Percentiles rank a stretch among this genome's conserved stretches.
Evolutionary conservation across 208 protist genomes (phyloP).

Genomic region (Jaenimonas drosophilae): DNA sequence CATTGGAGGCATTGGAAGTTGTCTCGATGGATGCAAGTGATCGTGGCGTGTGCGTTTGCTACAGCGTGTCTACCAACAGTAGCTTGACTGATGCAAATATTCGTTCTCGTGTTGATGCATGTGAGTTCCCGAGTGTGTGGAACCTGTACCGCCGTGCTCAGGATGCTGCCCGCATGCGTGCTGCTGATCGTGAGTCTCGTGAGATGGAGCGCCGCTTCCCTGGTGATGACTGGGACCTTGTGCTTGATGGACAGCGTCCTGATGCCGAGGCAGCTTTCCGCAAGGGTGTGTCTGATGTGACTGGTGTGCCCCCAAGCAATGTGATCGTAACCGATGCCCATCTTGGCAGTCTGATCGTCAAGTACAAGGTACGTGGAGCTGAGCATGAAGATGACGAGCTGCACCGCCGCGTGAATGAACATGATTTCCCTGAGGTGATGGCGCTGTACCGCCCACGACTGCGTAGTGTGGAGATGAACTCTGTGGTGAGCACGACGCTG

Average conservation of each 20-base stretch:
- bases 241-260: slow-evolving; percentile 18
- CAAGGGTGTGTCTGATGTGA: slow-evolving; percentile 18
- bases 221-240: slow-evolving; percentile 54
- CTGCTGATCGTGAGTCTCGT: background rate
- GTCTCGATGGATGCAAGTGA: slow-evolving; percentile 2
- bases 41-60: slow-evolving; percentile 3
- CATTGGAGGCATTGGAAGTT: slow-evolving; percentile 13
- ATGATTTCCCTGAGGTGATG: background rate
- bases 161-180: no score
- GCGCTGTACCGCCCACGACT: background rate
- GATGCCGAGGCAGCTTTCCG: slow-evolving; percentile 38
- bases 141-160: no score
- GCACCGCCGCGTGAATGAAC: background rate
- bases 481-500: background rate
- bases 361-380: slow-evolving; percentile 10
- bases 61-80: background rate
- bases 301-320: slow-evolving; percentile 21
- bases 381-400: slow-evolving; percentile 7
- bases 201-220: slow-evolving; percentile 38
- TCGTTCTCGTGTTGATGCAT: no score
- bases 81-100: no score
- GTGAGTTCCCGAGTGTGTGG: no score
- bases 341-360: slow-evolving; percentile 15
- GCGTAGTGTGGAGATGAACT: background rate
- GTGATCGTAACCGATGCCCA: no score